phyloP scores from a whole-genome alignment of 345 rosid species.

The Eucalyptus camaldulensis region DNA sequence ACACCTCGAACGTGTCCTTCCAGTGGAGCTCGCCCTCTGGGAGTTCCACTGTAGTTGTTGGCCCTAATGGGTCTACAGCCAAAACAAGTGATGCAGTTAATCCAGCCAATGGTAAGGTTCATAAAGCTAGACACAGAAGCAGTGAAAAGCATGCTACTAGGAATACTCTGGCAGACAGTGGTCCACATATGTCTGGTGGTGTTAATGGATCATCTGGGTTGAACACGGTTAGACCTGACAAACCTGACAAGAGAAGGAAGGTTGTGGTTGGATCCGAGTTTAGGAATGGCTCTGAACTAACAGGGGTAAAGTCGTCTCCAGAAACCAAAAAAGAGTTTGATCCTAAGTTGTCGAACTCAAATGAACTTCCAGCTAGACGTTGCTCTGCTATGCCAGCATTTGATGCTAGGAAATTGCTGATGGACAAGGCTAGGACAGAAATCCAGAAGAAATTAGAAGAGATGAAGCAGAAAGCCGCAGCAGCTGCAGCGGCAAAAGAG shows the following conservation, averaged over 20 bases:
- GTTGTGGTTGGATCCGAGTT: constrained; percentile 27
- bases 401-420: constrained; percentile 76
- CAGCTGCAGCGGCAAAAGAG: constrained; percentile 18
- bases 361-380: constrained; percentile 33
- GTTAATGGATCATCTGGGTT: constrained; percentile 18
- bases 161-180: constrained; percentile 7
- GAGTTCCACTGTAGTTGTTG: constrained; percentile 39
- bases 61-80: constrained; percentile 43
- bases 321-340: constrained; percentile 28
- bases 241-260: constrained; percentile 81
- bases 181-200: constrained; percentile 8
- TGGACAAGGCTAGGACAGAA: constrained; percentile 62
- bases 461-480: constrained; percentile 40
- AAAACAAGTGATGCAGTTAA: constrained; percentile 34
- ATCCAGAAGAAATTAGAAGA: constrained; percentile 57
- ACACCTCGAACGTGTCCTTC: constrained; percentile 58
- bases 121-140: constrained; percentile 31
- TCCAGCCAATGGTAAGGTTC: constrained; percentile 40
- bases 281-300: constrained; percentile 49
- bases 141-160: constrained; percentile 35
- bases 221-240: constrained; percentile 46
- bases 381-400: constrained; percentile 46
- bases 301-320: constrained; percentile 17
- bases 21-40: constrained; percentile 63
- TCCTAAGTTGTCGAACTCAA: constrained; percentile 25